Conservation (phyloP, 257 asterid species). For the Nicotiana noctiflora region DNA sequence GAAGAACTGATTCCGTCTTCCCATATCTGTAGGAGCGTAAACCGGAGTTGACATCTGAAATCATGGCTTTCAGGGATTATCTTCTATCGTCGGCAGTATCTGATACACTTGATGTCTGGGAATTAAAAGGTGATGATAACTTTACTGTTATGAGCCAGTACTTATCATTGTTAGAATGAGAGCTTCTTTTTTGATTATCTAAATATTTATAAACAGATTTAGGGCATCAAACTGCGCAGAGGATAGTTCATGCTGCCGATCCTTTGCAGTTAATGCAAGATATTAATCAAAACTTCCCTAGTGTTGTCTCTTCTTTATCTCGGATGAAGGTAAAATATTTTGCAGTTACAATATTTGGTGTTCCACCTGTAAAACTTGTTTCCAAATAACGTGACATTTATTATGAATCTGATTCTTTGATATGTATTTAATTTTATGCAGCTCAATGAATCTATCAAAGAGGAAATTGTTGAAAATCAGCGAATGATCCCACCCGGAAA, state of each 20-base stretch:
- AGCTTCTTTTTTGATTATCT: neutral
- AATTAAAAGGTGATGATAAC: constrained; percentile 67
- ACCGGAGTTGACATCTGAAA: constrained; percentile 82
- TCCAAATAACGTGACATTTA: constrained; percentile 3
- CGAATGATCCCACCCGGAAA: constrained; percentile 98
- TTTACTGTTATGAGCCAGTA: constrained; percentile 3
- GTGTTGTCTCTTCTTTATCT: constrained; percentile 86
- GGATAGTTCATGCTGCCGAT: constrained; percentile 93
- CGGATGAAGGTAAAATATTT: constrained; percentile 78
- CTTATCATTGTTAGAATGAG: neutral
- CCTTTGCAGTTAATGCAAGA: constrained; percentile 95
- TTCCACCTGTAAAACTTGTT: constrained; percentile 1
- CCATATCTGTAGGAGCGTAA: constrained; percentile 75
- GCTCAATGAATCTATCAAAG: constrained; percentile 92
- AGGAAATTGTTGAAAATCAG: constrained; percentile 87
- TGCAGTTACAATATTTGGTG: constrained; percentile 1
- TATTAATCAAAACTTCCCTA: constrained; percentile 92
- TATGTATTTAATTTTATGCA: constrained; percentile 34
- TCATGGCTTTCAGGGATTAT: constrained; percentile 97
- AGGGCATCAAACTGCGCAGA: constrained; percentile 99
- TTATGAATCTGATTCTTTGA: constrained; percentile 20
- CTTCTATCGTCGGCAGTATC: constrained; percentile 82
- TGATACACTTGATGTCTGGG: constrained; percentile 92
- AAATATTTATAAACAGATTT: constrained; percentile 44
- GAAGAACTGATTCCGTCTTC: constrained; percentile 10